Base-by-base conservation (phyloP, 257 asterid species). In the Fraxinus cuspidata region DNA sequence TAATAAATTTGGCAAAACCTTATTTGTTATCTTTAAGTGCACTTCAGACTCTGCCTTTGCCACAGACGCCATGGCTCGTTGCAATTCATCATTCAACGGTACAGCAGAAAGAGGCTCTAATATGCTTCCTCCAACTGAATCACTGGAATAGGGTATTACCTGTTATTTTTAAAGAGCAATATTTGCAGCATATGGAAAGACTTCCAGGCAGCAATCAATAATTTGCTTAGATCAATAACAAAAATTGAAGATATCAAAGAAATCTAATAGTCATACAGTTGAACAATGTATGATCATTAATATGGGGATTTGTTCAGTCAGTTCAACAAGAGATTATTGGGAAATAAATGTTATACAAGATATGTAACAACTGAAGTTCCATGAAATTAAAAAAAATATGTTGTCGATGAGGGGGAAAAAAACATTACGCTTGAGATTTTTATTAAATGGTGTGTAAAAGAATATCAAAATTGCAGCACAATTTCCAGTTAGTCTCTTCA, bases 51-150 rank as follows among this genome's bases (percentile, higher is more conserved):
- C 99, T 16, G 97, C 99, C 89, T 89, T 93, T 58, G 89, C 86
- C 72, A 90, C 98, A 64, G 97, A 86, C 75, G 85, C 85, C 85
- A 89, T 88, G 70, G 99, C 98, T 83, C 81, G 94, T 82, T 90
- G 97, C 88, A 96, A 87, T 85, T 92, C 96, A 85, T 93, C 97
- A 83, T 96, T 96, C 65, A 96, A 75, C 47, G 97, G 92, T 78
- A 96, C 97, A 71, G 97, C 98, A 79, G 91, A 79, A 73, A 96
- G 90, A 76, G 99, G 99, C 87, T 96, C 99, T 2, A 93, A 74
- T 65, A 89, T 81, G 82, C 87, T 92, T 83, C 93, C 98, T 38
- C 85, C 80, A 86, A 92, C 97, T 91, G 97, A 86, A 88, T 89
- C 94, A 87, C 99, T 93, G 88, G 74, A 85, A 81, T 74, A 78